These are phyloP conservation scores for Wallacemonas sp. DNA, from an alignment of 208 protist genomes.

Conservation along the genomic window DNA sequence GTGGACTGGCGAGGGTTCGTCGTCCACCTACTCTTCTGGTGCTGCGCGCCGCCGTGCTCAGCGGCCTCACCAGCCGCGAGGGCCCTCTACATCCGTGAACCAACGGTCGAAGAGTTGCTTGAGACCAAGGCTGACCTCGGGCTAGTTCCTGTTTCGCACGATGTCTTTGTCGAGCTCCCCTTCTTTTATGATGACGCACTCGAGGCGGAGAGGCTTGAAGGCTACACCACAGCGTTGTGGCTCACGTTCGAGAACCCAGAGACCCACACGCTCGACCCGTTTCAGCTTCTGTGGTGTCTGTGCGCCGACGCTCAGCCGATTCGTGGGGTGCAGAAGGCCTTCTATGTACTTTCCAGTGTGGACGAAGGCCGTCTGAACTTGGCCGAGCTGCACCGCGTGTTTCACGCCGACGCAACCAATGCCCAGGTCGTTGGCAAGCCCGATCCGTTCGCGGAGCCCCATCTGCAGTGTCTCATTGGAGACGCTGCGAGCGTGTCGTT, in stretches of 20 bases:
- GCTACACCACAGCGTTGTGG: slow-evolving; percentile 69
- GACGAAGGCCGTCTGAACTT: slow-evolving; percentile 24
- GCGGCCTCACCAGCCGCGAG: background rate
- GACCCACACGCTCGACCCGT: slow-evolving; percentile 37
- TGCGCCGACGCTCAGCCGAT: slow-evolving; percentile 77
- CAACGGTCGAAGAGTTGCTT: slow-evolving; percentile 54
- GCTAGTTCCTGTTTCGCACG: slow-evolving; percentile 29
- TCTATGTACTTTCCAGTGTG: slow-evolving; percentile 44
- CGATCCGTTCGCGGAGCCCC: slow-evolving; percentile 57
- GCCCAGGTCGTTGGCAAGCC: slow-evolving; percentile 38
- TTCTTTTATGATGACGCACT: slow-evolving; percentile 68
- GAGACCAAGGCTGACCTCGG: slow-evolving; percentile 39
- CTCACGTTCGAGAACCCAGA: slow-evolving; percentile 50
- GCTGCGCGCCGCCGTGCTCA: slow-evolving; percentile 18
- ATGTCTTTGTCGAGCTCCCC: slow-evolving; percentile 48
- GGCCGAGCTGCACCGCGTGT: slow-evolving; percentile 30
- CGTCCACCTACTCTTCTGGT: slow-evolving; percentile 86
- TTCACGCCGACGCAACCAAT: slow-evolving; percentile 71
- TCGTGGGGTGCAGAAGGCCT: slow-evolving; percentile 83
- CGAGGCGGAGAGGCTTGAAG: slow-evolving; percentile 38
- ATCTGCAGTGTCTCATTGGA: slow-evolving; percentile 58
- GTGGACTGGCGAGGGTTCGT: slow-evolving; percentile 88
- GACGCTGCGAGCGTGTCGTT: slow-evolving; percentile 40
- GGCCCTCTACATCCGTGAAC: slow-evolving; percentile 29
- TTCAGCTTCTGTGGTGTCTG: slow-evolving; percentile 66